phyloP scores from a whole-genome alignment of 202 grass and related monocot species.

The Setaria viridis region DNA sequence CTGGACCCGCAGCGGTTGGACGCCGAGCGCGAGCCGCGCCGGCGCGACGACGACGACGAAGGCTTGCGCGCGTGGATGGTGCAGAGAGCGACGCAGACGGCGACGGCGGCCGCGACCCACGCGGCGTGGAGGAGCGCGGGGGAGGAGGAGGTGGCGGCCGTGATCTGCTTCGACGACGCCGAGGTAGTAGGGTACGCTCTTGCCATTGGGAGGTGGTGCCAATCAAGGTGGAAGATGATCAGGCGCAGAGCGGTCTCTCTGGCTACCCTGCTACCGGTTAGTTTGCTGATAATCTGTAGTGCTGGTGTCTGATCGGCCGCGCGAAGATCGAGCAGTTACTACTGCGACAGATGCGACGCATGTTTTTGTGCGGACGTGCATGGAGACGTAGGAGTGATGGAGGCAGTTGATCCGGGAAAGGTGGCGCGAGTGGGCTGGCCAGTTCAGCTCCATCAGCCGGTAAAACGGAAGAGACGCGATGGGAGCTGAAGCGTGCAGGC shows the following conservation, averaged over 20 bases:
- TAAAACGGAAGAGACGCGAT: constrained; percentile 11
- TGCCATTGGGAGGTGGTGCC: constrained; percentile 13
- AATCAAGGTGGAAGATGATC: not conserved
- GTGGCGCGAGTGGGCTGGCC: constrained; percentile 39
- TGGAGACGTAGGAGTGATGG: not conserved
- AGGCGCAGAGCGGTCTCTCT: not conserved
- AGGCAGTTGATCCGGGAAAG: constrained; percentile 46
- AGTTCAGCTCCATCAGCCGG: constrained; percentile 1
- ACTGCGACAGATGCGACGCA: not conserved
- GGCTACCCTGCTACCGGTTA: not conserved
- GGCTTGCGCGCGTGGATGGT: constrained; percentile 49
- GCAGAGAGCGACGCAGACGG: constrained; percentile 59
- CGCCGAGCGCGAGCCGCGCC: constrained; percentile 25
- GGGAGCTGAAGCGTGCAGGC: not conserved
- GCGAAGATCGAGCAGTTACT: not conserved
- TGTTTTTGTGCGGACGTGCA: not conserved
- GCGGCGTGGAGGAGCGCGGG: constrained; percentile 35
- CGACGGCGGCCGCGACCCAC: constrained; percentile 45
- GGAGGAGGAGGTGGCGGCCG: not conserved
- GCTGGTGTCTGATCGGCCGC: not conserved
- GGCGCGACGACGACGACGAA: not conserved
- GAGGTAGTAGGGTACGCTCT: not conserved
- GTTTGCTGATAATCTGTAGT: not conserved
- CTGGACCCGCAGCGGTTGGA: not conserved
- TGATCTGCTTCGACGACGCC: not conserved